Base-by-base conservation (phyloP, 495 filamentous ascomycete genomes). In the Aspergillus cavernicola region DNA sequence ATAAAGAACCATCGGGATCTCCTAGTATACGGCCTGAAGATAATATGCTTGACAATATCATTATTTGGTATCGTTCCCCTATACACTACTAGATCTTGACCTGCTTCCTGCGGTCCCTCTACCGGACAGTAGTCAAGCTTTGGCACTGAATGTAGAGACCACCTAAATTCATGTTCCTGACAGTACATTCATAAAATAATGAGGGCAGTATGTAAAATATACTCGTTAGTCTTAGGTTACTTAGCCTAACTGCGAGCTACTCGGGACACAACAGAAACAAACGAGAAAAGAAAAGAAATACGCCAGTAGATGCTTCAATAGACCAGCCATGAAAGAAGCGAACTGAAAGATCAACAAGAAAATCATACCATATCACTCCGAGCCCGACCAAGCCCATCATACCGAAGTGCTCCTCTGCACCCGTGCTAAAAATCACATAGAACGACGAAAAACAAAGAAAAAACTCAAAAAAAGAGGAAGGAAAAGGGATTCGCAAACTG, bases 241-340 rank as follows among this genome's bases (percentile, higher is more conserved):
- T n/a, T n/a, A n/a, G n/a, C 24, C 24, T 4, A 28, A 28, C 24
- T 28, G 24, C 20, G 4, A 28, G 12, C 39, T 42, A 45, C 28
- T 29, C n/a, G n/a, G n/a, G 9, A n/a, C 15, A 48, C 9, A 49
- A 28, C 8, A 15, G 20, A 49, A 16, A 18, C 3, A 11, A 19
- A 13, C 32, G 1, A 32, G 26, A 32, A 5, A 22, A 6, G n/a
- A 22, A 32, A 45, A 5, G n/a, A 31, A 45, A 15, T 50, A 20
- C 46, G 33, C 46, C 46, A 23, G 12, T 48, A 29, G 32, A 50
- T 50, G 46, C 46, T 33, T 39, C 33, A 16, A 50, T 38, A 50
- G 23, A 50, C 44, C 19, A 47, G 44, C 31, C 12, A 11, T 13
- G 41, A 1, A 46, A 22, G 15, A 46, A 20, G 4, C 10, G 20